Base-by-base conservation (phyloP, 2,329 filamentous ascomycete genomes). In the Helotiales sp. region DNA sequence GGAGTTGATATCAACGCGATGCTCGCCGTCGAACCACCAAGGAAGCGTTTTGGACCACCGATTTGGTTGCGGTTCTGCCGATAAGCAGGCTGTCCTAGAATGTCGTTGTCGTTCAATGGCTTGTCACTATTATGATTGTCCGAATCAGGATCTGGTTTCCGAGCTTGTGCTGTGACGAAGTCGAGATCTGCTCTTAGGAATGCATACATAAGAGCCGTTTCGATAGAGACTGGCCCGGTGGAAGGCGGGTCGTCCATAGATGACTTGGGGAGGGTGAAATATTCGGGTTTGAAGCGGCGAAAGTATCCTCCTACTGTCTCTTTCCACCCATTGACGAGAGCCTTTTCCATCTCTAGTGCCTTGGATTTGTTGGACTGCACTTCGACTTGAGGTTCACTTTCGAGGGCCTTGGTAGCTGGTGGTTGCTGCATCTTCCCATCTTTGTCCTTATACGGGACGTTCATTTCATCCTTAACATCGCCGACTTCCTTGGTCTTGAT, bases 161-260 rank as follows among this genome's bases (percentile, higher is more conserved):
- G 82, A 5, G 92, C 92, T 74, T 98, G 93, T 0, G 91, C 92
- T 5, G 89, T 85, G 54, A 98, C 87, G 69, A 99, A 99, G 74
- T 98, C 93, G 52, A 97, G 84, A 72, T 99, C 95, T 31, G 93
- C 92, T 66, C 91, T 90, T 49, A 99, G 80, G 69, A 99, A 99
- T 22, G 93, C 91, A 74, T 98, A 98, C 58, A 89, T 89, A 53
- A 99, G 79, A 33, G 96, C 85, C 1, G 89, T 85, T 69, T 93
- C 89, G 60, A 93, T 83, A 13, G 85, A 85, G 33, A 87, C 79
- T 13, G 80, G 72, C 13, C 69, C 67, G 3, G 67, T 58, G 15
- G 59, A 50, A 46, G 64, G 38, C 1, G 66, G 62, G 3, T 71
- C 68, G 5, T 70, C 66, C 27, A 71, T 62, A n/a, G 60, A 57